Base-by-base conservation (phyloP, 495 filamentous ascomycete species). In the Aspergillus affinis region DNA sequence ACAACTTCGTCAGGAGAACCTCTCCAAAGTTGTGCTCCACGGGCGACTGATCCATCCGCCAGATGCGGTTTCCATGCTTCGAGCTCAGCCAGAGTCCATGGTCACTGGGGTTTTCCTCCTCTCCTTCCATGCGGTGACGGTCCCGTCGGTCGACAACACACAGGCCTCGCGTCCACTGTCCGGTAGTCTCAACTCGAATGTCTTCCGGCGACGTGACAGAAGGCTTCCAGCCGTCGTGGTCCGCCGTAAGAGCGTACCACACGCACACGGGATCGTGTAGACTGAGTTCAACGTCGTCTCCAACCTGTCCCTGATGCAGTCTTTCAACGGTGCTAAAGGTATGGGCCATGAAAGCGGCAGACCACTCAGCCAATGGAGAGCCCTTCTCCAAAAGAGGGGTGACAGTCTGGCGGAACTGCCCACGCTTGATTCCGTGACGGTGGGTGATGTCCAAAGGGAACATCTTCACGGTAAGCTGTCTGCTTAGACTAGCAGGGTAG, bases 101-200 rank as follows among this genome's bases (percentile, higher is more conserved):
- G 65, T 96, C 92, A 52, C 78, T 82, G 19, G 81, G 59, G 54
- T 78, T 74, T 56, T 90, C 81, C 44, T 76, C 71, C 36, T 87
- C 84, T 12, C 73, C 76, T n/a, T 82, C 85, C 3, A 84, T 77
- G 59, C 79, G 84, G 62, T 85, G 86, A 49, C 82, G 72, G 49
- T 75, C 81, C 15, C 94, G 80, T 10, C 85, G 76, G 73, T 98
- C 95, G 36, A 91, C 78, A 18, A 98, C 82, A 69, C 91, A 92
- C 87, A 92, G 90, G 2, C 94, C 94, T 48, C 89, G 79, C 54
- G 93, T 97, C 94, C 94, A 98, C 74, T 98, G 93, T 6, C 94
- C 94, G 30, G 81, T 69, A 1, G 90, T 90, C 71, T 98, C 94
- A 23, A 98, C 78, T 15, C 94, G 81, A 54, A 98, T 88, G 73